Conservation (phyloP, 805 yeast species). For the Hanseniaspora clermontiae region DNA sequence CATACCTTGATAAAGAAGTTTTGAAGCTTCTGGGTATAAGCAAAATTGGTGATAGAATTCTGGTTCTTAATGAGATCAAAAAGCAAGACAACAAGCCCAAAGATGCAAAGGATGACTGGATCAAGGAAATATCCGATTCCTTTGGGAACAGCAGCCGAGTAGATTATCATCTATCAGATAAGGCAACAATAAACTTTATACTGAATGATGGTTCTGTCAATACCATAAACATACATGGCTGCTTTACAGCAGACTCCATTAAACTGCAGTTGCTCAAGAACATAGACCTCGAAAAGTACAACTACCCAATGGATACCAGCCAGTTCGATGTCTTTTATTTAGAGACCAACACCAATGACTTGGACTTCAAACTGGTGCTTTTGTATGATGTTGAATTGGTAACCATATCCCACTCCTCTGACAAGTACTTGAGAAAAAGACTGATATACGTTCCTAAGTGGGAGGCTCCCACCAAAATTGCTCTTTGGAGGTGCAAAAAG, state of each 20-base stretch:
- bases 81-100: conserved; percentile 17
- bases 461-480: conserved; percentile 51
- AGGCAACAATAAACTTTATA: conserved; percentile 48
- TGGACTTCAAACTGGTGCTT: conserved; percentile 31
- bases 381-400: conserved; percentile 71
- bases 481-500: conserved; percentile 43
- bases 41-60: conserved; percentile 75
- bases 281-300: conserved; percentile 25
- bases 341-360: conserved; percentile 24
- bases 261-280: conserved; percentile 55
- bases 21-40: conserved; percentile 59
- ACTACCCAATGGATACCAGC: conserved; percentile 14
- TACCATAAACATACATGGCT: conserved; percentile 59
- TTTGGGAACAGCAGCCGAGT: conserved; percentile 10
- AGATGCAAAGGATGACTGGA: conserved; percentile 19
- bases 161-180: conserved; percentile 29
- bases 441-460: conserved; percentile 51
- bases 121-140: conserved; percentile 17
- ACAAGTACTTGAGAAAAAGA: conserved; percentile 56
- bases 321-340: conserved; percentile 53
- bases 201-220: conserved; percentile 61
- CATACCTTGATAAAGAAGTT: conserved; percentile 42
- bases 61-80: conserved; percentile 48
- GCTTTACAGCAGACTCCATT: conserved; percentile 68
- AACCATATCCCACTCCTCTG: conserved; percentile 66